phyloP scores from a whole-genome alignment of 768 basidiomycete species.

The Suillus hirtellus region DNA sequence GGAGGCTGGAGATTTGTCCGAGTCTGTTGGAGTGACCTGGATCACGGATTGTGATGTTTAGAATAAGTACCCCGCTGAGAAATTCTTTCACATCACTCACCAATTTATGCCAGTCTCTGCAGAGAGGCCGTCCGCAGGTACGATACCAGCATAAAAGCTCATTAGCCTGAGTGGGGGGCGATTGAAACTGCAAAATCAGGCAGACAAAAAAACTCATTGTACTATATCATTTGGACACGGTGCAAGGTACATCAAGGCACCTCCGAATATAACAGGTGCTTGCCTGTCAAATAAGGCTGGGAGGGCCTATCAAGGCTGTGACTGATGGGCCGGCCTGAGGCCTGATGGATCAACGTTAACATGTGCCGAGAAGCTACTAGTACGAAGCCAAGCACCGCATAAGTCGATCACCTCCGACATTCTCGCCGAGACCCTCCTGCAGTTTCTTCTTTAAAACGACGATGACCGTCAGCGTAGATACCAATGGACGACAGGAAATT shows the following conservation, averaged over 20 bases:
- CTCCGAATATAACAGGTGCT: neutral
- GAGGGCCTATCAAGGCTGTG: neutral
- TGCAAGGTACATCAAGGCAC: constrained; percentile 1
- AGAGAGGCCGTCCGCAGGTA: neutral
- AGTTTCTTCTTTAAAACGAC: neutral
- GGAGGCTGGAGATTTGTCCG: neutral
- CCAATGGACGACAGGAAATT: neutral
- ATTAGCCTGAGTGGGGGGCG: neutral
- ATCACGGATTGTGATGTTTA: neutral
- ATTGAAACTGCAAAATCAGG: neutral
- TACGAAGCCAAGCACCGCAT: neutral
- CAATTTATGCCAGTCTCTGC: neutral
- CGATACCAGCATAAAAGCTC: neutral
- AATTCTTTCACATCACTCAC: neutral
- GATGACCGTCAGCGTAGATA: neutral
- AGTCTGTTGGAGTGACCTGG: neutral
- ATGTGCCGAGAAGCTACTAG: neutral
- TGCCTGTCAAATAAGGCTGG: neutral
- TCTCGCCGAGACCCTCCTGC: neutral
- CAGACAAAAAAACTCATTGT: no score
- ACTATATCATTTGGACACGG: neutral
- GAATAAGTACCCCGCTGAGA: neutral
- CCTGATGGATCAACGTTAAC: neutral
- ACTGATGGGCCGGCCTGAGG: neutral
- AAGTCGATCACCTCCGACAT: neutral